Evolutionary conservation across 208 protist genomes (phyloP).

Genomic region (Strigomonas culicis): DNA sequence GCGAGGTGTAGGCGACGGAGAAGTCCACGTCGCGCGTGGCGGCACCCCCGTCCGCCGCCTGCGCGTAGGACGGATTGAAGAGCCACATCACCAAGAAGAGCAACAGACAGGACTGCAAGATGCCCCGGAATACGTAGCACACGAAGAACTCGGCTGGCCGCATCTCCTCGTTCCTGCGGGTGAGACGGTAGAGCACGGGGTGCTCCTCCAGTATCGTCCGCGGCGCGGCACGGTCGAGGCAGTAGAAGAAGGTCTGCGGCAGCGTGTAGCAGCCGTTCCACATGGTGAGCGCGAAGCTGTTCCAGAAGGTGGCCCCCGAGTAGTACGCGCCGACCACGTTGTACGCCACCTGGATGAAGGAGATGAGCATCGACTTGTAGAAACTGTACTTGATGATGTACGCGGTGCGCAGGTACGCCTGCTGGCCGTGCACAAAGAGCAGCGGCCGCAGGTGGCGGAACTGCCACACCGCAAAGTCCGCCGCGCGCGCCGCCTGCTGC

Average conservation of each 20-base stretch:
- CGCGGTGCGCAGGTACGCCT: conserved; percentile 87
- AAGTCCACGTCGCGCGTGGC: conserved; percentile 70
- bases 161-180: conserved; percentile 49
- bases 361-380: conserved; percentile 96
- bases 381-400: conserved; percentile 97
- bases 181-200: conserved; percentile 76
- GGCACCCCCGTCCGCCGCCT: conserved; percentile 22
- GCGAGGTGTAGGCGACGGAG: conserved; percentile 78
- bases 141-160: conserved; percentile 62
- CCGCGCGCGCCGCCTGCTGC: conserved; percentile 87
- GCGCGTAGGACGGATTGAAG: conserved; percentile 39
- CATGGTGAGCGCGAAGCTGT: conserved; percentile 80
- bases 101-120: conserved; percentile 66
- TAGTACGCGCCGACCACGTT: conserved; percentile 61
- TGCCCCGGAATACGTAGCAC: conserved; percentile 60
- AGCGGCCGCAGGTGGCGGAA: conserved; percentile 92
- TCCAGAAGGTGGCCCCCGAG: conserved; percentile 90
- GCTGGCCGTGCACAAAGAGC: conserved; percentile 94
- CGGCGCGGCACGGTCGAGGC: conserved; percentile 83
- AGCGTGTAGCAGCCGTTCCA: conserved; percentile 93
- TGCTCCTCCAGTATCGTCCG: conserved; percentile 65
- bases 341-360: conserved; percentile 91
- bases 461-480: conserved; percentile 93
- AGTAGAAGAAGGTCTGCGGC: conserved; percentile 85
- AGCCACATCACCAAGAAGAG: conserved; percentile 47